Evolutionary conservation across 2,329 filamentous ascomycete genomes (phyloP).

Genomic region (Thelonectria discophora): DNA sequence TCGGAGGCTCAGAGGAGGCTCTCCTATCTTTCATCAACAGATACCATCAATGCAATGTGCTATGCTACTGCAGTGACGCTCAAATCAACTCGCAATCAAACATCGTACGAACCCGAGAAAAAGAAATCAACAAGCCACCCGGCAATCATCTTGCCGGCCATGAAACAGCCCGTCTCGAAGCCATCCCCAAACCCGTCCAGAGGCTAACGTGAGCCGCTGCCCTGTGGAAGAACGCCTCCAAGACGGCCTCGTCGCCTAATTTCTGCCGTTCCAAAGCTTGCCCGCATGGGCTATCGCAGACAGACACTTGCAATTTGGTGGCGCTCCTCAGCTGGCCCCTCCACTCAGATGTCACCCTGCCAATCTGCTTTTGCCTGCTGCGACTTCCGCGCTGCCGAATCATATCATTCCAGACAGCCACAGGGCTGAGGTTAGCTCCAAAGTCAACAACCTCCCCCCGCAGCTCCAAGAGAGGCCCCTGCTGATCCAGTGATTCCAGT

Average conservation of each 20-base stretch:
- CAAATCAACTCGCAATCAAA: neutral
- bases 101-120: neutral
- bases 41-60: no score
- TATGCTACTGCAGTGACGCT: no score
- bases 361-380: slow-evolving; percentile 1
- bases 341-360: neutral
- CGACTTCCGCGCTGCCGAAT: slow-evolving; percentile 30
- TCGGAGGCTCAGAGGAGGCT: no score
- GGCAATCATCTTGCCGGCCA: neutral
- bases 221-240: neutral
- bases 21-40: no score
- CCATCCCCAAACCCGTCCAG: neutral
- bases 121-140: neutral
- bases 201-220: neutral
- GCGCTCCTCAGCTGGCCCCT: slow-evolving; percentile 29
- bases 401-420: slow-evolving; percentile 23
- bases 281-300: no score
- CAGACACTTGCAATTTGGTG: slow-evolving; percentile 34
- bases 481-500: no score
- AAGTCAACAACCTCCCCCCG: slow-evolving; percentile 12
- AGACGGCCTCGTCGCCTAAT: neutral
- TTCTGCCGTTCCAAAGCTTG: no score
- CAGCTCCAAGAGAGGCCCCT: neutral
- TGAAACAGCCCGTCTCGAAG: neutral
- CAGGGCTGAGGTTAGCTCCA: slow-evolving; percentile 35